Conservation (phyloP, 108 stramenopile species). For the Pseudonitzschia pungens region DNA sequence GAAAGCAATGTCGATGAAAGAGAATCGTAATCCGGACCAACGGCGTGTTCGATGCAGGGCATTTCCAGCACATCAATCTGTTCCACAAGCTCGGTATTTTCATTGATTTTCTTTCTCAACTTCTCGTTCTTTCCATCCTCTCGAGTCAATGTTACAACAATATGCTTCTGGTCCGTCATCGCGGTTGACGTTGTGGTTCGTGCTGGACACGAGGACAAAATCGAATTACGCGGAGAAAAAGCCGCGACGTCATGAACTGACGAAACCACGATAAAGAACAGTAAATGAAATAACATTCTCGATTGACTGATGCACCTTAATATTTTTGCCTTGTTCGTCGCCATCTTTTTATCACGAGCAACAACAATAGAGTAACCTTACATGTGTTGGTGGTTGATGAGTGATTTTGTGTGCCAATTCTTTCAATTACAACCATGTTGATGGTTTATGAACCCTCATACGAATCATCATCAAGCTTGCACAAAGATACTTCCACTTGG, state of each 20-base stretch:
- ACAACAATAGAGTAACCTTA: no score
- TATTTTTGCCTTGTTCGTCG: not conserved
- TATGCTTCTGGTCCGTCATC: not conserved
- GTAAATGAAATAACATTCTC: not conserved
- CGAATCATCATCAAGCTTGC: no score
- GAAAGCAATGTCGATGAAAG: constrained; percentile 43
- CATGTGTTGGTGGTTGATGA: no score
- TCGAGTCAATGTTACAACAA: constrained; percentile 68
- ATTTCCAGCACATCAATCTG: constrained; percentile 54
- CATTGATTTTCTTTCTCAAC: constrained; percentile 47
- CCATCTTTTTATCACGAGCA: not conserved
- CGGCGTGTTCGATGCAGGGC: constrained; percentile 85
- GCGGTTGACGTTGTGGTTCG: not conserved
- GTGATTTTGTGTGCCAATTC: no score
- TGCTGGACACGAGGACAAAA: not conserved
- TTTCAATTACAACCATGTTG: no score
- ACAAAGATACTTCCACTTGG: constrained; percentile 1
- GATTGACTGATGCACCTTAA: not conserved
- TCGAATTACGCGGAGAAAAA: not conserved
- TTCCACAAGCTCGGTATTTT: constrained; percentile 16
- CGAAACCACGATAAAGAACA: not conserved
- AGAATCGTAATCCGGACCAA: constrained; percentile 60
- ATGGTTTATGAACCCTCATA: no score
- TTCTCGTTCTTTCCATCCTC: constrained; percentile 85
- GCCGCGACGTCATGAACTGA: not conserved